These are phyloP conservation scores for Penicillium sp. DNA, from an alignment of 2,329 filamentous ascomycete species.

Conservation along the genomic window DNA sequence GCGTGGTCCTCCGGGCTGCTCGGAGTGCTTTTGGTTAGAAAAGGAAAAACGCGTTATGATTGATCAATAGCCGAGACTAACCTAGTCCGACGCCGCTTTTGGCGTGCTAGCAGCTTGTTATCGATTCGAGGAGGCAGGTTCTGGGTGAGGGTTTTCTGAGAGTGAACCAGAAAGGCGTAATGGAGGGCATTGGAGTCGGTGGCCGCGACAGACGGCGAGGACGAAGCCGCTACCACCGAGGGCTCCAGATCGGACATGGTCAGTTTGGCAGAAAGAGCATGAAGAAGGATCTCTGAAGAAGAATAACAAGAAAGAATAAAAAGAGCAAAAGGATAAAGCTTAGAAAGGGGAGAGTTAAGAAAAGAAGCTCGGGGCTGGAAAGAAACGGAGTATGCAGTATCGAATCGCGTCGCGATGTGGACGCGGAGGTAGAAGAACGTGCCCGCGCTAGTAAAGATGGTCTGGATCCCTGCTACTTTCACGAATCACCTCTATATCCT, in stretches of 20 bases:
- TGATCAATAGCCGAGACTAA: constrained; percentile 27
- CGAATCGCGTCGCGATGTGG: constrained; percentile 34
- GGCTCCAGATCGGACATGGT: constrained; percentile 37
- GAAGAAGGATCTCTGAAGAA: constrained; percentile 1
- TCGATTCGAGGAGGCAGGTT: constrained; percentile 55
- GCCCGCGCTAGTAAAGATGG: constrained; percentile 23
- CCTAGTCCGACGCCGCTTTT: constrained; percentile 60
- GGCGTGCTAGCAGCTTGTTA: constrained; percentile 55
- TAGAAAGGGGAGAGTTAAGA: constrained; percentile 2
- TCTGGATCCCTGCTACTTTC: constrained; percentile 14
- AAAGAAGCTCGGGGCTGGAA: constrained; percentile 17
- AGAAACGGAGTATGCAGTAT: constrained; percentile 20
- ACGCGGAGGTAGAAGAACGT: constrained; percentile 30
- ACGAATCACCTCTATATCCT: background rate
- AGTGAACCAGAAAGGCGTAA: constrained; percentile 58
- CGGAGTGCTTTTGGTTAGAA: constrained; percentile 11
- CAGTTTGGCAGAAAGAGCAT: constrained; percentile 16
- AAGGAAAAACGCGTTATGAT: constrained; percentile 16
- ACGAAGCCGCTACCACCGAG: constrained; percentile 29
- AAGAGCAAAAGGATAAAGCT: constrained; percentile 4
- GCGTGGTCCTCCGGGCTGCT: constrained; percentile 78
- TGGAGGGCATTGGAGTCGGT: constrained; percentile 34
- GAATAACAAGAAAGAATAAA: constrained; percentile 10
- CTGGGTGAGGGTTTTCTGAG: constrained; percentile 52
- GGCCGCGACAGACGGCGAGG: constrained; percentile 31